phyloP scores from a whole-genome alignment of 495 filamentous ascomycete genomes.

The Aspergillus heteromorphus region DNA sequence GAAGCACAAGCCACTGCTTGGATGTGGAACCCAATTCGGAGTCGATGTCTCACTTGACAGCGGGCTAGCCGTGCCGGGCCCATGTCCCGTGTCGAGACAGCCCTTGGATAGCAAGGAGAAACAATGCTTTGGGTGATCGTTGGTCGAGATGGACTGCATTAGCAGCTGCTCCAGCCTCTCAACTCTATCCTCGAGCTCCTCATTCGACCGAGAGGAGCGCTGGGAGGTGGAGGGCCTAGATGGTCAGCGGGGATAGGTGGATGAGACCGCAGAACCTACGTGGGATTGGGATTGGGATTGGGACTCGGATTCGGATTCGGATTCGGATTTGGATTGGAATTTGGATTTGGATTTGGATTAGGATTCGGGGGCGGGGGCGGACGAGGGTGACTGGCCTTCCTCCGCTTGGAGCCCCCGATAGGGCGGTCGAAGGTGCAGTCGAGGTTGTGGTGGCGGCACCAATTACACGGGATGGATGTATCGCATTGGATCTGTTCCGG shows the following conservation, averaged over 20 bases:
- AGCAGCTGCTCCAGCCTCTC: neutral
- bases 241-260: neutral
- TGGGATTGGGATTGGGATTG: no score
- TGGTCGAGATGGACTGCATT: neutral
- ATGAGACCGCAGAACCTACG: neutral
- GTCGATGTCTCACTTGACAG: neutral
- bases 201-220: neutral
- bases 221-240: neutral
- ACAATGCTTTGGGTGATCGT: neutral
- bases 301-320: no score
- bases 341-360: no score
- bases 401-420: neutral
- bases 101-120: neutral
- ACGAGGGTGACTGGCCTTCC: neutral
- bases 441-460: slow-evolving; percentile 1
- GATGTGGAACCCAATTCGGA: neutral
- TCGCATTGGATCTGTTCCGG: slow-evolving; percentile 1
- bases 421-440: slow-evolving; percentile 1
- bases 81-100: neutral
- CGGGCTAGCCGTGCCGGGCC: neutral
- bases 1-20: neutral
- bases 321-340: no score
- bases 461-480: neutral
- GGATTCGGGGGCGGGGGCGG: no score
- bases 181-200: neutral